Percentiles rank a stretch among this genome's conserved stretches.
Conservation (phyloP, 2,329 filamentous ascomycete genomes). For the Neospermospora avenae region DNA sequence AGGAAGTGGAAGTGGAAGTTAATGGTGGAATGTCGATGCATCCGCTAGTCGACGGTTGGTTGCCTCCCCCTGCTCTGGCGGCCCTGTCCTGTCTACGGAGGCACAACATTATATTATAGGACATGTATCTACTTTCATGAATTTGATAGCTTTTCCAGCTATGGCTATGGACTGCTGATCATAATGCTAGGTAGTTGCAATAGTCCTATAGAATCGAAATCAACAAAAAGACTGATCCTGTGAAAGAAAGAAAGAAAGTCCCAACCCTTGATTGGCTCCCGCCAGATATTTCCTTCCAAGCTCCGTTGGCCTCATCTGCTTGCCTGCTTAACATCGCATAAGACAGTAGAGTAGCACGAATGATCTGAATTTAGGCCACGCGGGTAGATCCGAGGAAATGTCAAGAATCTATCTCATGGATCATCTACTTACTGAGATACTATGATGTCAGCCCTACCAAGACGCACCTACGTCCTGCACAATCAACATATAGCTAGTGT, state of each 20-base stretch:
- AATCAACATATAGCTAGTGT: neutral
- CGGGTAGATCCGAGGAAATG: neutral
- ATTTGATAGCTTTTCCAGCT: neutral
- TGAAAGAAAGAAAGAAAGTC: neutral
- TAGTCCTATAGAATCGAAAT: neutral
- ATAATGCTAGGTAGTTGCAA: neutral
- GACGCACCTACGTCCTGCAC: neutral
- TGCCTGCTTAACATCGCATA: neutral
- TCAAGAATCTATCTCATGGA: neutral
- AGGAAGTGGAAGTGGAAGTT: conserved; percentile 3
- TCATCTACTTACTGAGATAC: neutral
- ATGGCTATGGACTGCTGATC: neutral
- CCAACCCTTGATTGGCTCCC: neutral
- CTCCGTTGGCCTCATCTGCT: neutral
- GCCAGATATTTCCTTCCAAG: neutral
- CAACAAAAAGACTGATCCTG: neutral
- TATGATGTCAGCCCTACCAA: neutral
- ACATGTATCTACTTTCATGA: neutral
- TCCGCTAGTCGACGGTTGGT: neutral
- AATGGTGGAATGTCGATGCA: neutral
- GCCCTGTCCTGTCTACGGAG: neutral
- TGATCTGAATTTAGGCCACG: neutral
- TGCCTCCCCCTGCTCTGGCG: too few relatives aligned
- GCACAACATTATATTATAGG: neutral
- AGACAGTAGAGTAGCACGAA: neutral